These are phyloP conservation scores for Amoebophrya sp. DNA, from an alignment of 169 alveolate species.

Conservation along the genomic window DNA sequence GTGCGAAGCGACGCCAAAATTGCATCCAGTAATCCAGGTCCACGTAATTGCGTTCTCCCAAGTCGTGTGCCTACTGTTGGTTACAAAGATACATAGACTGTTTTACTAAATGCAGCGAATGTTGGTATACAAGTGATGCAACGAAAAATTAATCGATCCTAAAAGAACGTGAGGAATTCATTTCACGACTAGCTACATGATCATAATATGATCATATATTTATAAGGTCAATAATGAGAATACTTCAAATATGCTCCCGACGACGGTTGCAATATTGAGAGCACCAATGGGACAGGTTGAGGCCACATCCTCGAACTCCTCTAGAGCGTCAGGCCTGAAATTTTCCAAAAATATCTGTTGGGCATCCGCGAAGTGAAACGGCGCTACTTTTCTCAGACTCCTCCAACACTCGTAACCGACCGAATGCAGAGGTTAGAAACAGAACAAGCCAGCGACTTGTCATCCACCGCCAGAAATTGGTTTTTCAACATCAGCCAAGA, in stretches of 20 bases:
- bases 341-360: background rate
- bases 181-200: no score
- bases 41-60: background rate
- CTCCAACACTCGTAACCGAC: slow-evolving; percentile 2
- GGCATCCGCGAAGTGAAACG: background rate
- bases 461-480: no score
- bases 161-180: no score
- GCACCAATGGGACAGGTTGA: background rate
- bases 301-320: background rate
- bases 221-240: background rate
- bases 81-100: no score
- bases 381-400: background rate
- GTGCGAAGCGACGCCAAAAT: background rate
- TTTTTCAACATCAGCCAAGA: no score
- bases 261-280: background rate
- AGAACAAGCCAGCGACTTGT: no score
- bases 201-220: no score
- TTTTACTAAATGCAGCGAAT: no score
- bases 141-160: no score
- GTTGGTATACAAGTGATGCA: no score
- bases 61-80: slow-evolving; percentile 24
- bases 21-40: background rate
- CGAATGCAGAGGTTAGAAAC: no score
- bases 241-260: background rate
- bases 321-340: background rate